Evolutionary conservation across 108 stramenopile species (phyloP), one percentile per base, ranked within the genome.

Genomic region (Cyclotella kingstonii): DNA sequence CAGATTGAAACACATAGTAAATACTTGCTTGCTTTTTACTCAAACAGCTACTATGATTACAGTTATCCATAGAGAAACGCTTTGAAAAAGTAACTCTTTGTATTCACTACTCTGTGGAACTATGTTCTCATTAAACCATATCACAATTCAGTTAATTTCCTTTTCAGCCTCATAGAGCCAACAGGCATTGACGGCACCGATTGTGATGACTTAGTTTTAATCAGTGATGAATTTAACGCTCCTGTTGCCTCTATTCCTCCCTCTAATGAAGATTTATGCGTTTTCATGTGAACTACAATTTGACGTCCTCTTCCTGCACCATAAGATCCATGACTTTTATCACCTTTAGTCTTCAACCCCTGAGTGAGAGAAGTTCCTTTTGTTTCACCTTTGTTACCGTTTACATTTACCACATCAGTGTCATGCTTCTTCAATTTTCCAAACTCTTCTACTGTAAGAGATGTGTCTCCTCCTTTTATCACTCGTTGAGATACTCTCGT

Each of bases 401-500:
- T 27, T 19, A 29, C 18, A 18, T 46, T 43, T 19, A 17, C 30
- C 44, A 60, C 17, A 29, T 36, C 22, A 35, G 25, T 43, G 8
- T 30, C n/a, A 5, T 29, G 31, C 27, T 34, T 52, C 26, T 33
- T 36, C 22, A 60, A 47, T 4, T n/a, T n/a, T n/a, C 54, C 69
- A n/a, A 62, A 28, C 26, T 54, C 60, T 7, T 21, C 33, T 11
- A 28, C 22, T 3, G 51, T 29, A 11, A 56, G 21, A 15, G 73
- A 60, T 33, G 34, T 28, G 21, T 63, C 68, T 0, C 68, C 69
- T 23, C 75, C 69, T 23, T 48, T 34, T 27, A 76, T 72, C 81
- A 87, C 85, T 19, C 65, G 60, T 41, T 81, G 78, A 5, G 69
- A 75, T 5, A 72, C 76, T 39, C 76, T 74, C 12, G 85, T 84